Base-by-base conservation (phyloP, 1,284 basidiomycete species). In the Vanrija sp. region DNA sequence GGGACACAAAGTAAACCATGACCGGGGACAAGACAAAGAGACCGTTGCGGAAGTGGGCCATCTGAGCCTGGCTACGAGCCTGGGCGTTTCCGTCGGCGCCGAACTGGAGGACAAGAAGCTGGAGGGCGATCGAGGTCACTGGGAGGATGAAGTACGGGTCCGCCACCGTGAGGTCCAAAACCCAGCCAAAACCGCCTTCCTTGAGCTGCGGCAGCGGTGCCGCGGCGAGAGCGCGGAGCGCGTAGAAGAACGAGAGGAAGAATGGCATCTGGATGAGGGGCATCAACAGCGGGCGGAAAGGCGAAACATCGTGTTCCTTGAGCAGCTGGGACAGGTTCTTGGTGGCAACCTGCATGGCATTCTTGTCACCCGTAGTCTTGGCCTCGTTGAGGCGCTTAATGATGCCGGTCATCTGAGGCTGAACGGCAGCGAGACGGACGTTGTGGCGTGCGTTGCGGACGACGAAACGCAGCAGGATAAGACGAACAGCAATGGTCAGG, bases 231-330 rank as follows among this genome's bases (percentile, higher is more conserved):
- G 78, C 79, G 71, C 85, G 84, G 46, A 97, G 74, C 15, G 85
- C 91, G 63, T 93, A 86, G 82, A 97, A 98, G 78, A 92, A 81
- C 26, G 86, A 85, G 47, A 97, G 78, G 61, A 90, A 88, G 46
- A 93, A 79, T 0, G 91, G 86, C 43, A 92, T 76, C 72, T 96
- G 91, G 3, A 86, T 65, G 52, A 91, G 70, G 7, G 87, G 85
- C 48, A 83, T 79, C 12, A 84, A 64, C 23, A 89, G 65, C 59
- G 85, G 80, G 40, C 81, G 79, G 46, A 80, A 65, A 40, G 89
- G 80, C 61, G 81, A 84, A 51, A 91, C 85, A 39, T 87, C 85
- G 42, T 89, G 83, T 55, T 86, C 82, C 63, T 82, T 76, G 66
- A 90, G 84, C 38, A 95, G 75, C 54, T 82, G 78, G 58, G 81